Base-by-base conservation (phyloP, 306 rosid species). In the Fragaria ananassa region DNA sequence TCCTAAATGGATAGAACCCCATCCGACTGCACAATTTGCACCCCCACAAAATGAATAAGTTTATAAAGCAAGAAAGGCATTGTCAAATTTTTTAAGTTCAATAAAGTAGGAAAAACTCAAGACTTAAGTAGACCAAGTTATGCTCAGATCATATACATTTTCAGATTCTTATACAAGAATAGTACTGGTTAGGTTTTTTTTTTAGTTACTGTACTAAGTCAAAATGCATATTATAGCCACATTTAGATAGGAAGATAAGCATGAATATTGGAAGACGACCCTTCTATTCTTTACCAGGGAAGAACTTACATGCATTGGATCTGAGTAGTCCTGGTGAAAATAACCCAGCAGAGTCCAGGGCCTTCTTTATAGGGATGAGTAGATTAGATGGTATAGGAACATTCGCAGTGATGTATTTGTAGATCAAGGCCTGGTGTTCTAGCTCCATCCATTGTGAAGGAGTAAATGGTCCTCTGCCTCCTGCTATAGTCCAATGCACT, bases 361-460 rank as follows among this genome's bases (percentile, higher is more conserved):
- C 97, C 76, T 87, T 96, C 76, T 81, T 87, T 57, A 92, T 89
- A 11, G 99, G 99, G 39, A 89, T 72, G 51, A 96, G 97, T 45
- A 92, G 86, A 88, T 89, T 86, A 71, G 92, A 81, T 17, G 99
- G 99, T 2, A 96, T 89, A 34, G 96, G 86, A 18, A 91, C 86
- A 61, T 90, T 89, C 66, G 97, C 90, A 63, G 92, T 85, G 2
- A 96, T 89, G 81, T 89, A 92, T 80, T 96, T 96, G 88, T 90
- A 96, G 91, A 96, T 96, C 90, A 92, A 81, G 27, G 99, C 98
- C 46, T 96, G 99, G 53, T 96, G 99, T 70, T 96, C 97, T 1
- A 96, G 75, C 82, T 96, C 99, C 93, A 96, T 87, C 99, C 99
- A 92, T 68, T 96, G 99, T 0, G 98, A 89, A 2, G 93, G 93